Evolutionary conservation across 2,329 filamentous ascomycete species (phyloP).

Genomic region (Penicillium italicum): DNA sequence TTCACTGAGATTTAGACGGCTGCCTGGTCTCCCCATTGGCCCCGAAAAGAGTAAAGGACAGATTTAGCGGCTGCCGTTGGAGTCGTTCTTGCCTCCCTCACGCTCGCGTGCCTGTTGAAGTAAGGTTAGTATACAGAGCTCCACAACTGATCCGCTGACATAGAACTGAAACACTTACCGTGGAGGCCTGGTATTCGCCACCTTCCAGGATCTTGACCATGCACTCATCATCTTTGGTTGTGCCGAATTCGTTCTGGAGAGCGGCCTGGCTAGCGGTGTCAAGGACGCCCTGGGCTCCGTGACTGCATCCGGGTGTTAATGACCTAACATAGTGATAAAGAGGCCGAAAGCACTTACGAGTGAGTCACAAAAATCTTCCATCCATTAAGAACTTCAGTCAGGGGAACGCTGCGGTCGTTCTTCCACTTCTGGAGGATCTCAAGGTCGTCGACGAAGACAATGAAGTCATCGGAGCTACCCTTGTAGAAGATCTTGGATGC

Average conservation of each 20-base stretch:
- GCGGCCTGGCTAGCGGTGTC: slow-evolving; percentile 70
- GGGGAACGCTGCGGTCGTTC: slow-evolving; percentile 70
- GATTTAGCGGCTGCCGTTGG: slow-evolving; percentile 27
- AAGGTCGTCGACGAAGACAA: slow-evolving; percentile 51
- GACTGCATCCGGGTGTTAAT: slow-evolving; percentile 52
- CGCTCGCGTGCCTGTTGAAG: slow-evolving; percentile 28
- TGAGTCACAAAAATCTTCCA: slow-evolving; percentile 90
- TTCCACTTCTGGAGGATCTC: slow-evolving; percentile 76
- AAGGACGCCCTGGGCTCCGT: slow-evolving; percentile 76
- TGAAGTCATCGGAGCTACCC: slow-evolving; percentile 66
- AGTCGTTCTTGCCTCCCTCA: slow-evolving; percentile 30
- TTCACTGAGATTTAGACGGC: not conserved
- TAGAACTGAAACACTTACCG: slow-evolving; percentile 45
- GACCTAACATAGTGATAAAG: not conserved
- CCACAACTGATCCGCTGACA: not conserved
- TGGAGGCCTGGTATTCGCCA: slow-evolving; percentile 63
- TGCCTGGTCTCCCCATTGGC: not conserved
- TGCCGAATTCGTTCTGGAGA: slow-evolving; percentile 85
- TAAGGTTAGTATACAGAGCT: slow-evolving; percentile 6
- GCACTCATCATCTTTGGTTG: slow-evolving; percentile 71
- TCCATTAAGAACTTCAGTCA: slow-evolving; percentile 78
- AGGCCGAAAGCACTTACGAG: slow-evolving; percentile 59
- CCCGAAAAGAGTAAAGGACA: not conserved
- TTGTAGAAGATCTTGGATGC: slow-evolving; percentile 83
- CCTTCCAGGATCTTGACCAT: slow-evolving; percentile 77